These are phyloP conservation scores for Starmerella gropengiesseri DNA, from an alignment of 805 yeast genomes.

Conservation along the genomic window DNA sequence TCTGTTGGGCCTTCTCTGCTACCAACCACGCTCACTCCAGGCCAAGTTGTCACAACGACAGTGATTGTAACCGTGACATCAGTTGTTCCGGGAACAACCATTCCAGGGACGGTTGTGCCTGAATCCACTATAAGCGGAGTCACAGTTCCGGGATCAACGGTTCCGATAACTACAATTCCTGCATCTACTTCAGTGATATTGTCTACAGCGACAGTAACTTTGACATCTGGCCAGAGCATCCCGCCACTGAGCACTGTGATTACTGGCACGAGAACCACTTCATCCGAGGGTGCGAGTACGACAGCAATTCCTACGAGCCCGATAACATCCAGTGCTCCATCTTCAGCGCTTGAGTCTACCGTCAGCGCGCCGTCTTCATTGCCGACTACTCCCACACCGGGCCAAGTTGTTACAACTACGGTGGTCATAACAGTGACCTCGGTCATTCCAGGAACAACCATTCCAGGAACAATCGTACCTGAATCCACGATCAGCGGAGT, in stretches of 20 bases:
- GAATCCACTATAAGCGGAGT: not conserved
- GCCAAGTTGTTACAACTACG: not conserved
- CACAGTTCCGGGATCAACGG: not conserved
- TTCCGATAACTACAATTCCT: not conserved
- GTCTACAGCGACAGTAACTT: too few species aligned
- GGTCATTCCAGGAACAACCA: not conserved
- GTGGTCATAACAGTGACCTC: not conserved
- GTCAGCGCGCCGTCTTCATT: too few species aligned
- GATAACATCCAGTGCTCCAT: too few species aligned
- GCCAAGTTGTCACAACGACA: too few species aligned
- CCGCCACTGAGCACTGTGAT: too few species aligned
- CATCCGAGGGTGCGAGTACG: too few species aligned
- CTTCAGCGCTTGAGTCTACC: not conserved
- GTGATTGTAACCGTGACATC: constrained; percentile 8
- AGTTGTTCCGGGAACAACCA: constrained; percentile 20
- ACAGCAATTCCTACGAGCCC: too few species aligned
- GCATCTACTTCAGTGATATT: not conserved
- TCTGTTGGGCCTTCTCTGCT: too few species aligned
- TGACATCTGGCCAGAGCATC: too few species aligned
- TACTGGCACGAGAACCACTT: too few species aligned
- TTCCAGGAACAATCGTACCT: not conserved
- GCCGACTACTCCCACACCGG: not conserved
- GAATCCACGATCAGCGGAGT: not conserved
- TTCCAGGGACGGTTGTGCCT: constrained; percentile 16
- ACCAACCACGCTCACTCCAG: too few species aligned